These are phyloP conservation scores for Eucalyptus urophylla DNA, from an alignment of 345 rosid genomes.

Conservation along the genomic window DNA sequence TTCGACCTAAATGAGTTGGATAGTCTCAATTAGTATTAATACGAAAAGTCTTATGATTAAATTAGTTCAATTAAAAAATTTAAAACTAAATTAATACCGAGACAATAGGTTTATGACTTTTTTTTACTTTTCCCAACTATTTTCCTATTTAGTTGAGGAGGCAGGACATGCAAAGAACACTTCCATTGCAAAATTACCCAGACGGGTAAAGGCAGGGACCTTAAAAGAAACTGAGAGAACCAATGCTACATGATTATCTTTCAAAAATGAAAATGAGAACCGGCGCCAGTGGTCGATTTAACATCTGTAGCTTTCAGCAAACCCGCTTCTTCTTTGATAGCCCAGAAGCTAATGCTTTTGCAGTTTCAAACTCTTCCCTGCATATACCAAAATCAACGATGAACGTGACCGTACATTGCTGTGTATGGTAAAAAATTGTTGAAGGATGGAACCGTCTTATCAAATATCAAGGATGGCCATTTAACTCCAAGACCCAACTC, in stretches of 20 bases:
- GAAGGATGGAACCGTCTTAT: neutral
- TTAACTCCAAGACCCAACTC: neutral
- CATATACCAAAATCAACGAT: neutral
- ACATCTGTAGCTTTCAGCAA: constrained; percentile 69
- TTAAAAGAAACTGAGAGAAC: neutral
- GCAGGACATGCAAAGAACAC: neutral
- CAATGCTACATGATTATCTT: constrained; percentile 12
- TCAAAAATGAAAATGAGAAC: constrained; percentile 53
- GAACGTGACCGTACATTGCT: neutral
- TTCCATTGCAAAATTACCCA: neutral
- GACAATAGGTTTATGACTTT: fast-evolving
- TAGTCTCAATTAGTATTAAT: no score
- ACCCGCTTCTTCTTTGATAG: constrained; percentile 52
- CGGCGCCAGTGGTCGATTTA: constrained; percentile 73
- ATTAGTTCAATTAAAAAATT: fast-evolving
- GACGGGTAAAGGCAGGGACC: neutral
- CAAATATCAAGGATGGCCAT: neutral
- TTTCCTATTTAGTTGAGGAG: no score
- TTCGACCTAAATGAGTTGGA: no score
- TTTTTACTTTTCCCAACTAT: no score
- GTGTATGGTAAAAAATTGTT: neutral
- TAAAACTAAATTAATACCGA: fast-evolving
- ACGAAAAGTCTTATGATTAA: no score
- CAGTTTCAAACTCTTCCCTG: constrained; percentile 64
- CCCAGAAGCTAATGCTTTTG: constrained; percentile 49